phyloP scores from a whole-genome alignment of 2,329 filamentous ascomycete genomes.

The Tolypocladium amazonense region DNA sequence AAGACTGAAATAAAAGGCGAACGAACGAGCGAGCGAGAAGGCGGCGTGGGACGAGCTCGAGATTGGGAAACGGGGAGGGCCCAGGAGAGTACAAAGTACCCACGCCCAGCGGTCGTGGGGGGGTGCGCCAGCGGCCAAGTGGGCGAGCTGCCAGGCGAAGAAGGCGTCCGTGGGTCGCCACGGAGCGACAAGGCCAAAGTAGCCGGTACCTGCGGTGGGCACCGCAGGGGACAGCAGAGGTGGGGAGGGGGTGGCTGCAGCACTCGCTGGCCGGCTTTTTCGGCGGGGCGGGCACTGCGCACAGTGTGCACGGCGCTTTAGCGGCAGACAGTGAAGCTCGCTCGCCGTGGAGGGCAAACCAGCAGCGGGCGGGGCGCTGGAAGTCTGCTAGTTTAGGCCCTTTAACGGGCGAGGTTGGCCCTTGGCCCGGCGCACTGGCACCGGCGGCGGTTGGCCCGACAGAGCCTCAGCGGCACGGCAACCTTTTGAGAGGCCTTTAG shows the following conservation, averaged over 20 bases:
- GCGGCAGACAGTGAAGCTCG: not conserved
- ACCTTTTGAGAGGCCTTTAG: not conserved
- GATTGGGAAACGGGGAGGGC: slow-evolving; percentile 7
- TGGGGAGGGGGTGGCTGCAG: not conserved
- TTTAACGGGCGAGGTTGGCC: not conserved
- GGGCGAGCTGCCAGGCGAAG: slow-evolving; percentile 3
- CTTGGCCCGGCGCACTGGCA: not conserved
- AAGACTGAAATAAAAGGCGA: slow-evolving; percentile 16
- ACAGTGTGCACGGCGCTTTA: not conserved
- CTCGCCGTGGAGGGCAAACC: not conserved
- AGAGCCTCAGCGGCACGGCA: not conserved
- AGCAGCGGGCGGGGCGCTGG: not conserved
- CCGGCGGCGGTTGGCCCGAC: not conserved
- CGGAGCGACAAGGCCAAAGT: not conserved
- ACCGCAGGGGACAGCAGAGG: not conserved
- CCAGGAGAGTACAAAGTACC: slow-evolving; percentile 4
- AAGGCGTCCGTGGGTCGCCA: not conserved
- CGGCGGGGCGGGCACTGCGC: not conserved
- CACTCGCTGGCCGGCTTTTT: not conserved
- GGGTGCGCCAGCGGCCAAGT: not conserved
- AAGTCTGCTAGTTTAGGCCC: not conserved
- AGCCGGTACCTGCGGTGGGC: not conserved
- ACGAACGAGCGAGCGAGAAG: slow-evolving; percentile 9
- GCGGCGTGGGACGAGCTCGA: slow-evolving; percentile 10
- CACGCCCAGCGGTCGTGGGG: not conserved